Percentiles rank a stretch among this genome's conserved stretches.
Conservation (phyloP, 257 asterid genomes). For the Knoxia roxburghii region DNA sequence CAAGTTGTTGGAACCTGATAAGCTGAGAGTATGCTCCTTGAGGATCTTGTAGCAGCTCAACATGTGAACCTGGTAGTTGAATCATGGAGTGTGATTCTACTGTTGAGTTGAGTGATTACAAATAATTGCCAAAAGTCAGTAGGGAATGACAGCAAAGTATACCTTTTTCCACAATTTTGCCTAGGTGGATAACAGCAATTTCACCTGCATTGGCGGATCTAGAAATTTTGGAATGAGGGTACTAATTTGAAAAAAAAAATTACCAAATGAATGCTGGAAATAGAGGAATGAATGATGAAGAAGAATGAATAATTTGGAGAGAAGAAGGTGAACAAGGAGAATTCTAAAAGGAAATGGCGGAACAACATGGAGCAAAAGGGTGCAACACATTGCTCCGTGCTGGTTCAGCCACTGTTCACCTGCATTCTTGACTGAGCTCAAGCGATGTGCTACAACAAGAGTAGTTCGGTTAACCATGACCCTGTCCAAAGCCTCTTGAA, state of each 20-base stretch:
- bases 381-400: too few relatives aligned
- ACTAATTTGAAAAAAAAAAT: too few relatives aligned
- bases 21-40: slow-evolving; percentile 47
- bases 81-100: too few relatives aligned
- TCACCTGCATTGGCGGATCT: slow-evolving; percentile 50
- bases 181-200: slow-evolving; percentile 48
- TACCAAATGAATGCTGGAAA: too few relatives aligned
- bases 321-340: too few relatives aligned
- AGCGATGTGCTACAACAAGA: slow-evolving; percentile 60
- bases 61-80: slow-evolving; percentile 36
- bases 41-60: slow-evolving; percentile 35
- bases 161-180: slow-evolving; percentile 68
- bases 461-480: slow-evolving; percentile 54
- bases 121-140: not conserved
- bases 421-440: slow-evolving; percentile 56
- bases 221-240: too few relatives aligned
- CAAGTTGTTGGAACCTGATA: slow-evolving; percentile 38
- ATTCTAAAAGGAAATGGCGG: too few relatives aligned
- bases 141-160: not conserved
- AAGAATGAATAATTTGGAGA: too few relatives aligned
- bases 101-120: too few relatives aligned
- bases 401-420: too few relatives aligned
- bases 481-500: slow-evolving; percentile 52
- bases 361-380: too few relatives aligned
- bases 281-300: too few relatives aligned